phyloP scores from a whole-genome alignment of 1,139 yeast species.

The Spathaspora sp. region DNA sequence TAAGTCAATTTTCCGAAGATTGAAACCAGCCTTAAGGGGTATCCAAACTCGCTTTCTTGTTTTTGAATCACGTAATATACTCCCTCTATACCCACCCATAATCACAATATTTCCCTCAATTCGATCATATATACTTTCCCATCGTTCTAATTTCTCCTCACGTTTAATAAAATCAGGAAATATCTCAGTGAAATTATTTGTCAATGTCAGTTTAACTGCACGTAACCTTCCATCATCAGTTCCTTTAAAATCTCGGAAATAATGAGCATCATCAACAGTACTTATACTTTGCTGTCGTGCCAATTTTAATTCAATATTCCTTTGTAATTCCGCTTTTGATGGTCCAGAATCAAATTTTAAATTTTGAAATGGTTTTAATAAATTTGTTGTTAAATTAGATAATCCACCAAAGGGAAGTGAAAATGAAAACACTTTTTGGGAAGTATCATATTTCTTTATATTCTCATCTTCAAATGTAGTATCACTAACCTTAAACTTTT shows the following conservation, averaged over 20 bases:
- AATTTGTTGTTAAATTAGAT: slow-evolving; percentile 21
- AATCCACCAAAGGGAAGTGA: slow-evolving; percentile 39
- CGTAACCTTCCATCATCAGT: slow-evolving; percentile 65
- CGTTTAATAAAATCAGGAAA: slow-evolving; percentile 25
- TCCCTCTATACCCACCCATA: slow-evolving; percentile 88
- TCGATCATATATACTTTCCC: slow-evolving; percentile 38
- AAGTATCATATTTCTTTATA: slow-evolving; percentile 15
- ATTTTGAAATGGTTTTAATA: slow-evolving; percentile 10
- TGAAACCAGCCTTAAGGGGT: slow-evolving; percentile 83
- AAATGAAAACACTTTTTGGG: slow-evolving; percentile 40
- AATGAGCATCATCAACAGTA: slow-evolving; percentile 62
- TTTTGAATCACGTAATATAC: slow-evolving; percentile 64
- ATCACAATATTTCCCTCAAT: slow-evolving; percentile 76
- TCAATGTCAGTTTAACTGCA: slow-evolving; percentile 65
- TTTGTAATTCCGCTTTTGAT: slow-evolving; percentile 14
- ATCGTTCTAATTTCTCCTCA: slow-evolving; percentile 22
- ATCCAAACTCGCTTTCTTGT: slow-evolving; percentile 78
- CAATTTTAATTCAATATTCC: slow-evolving; percentile 45
- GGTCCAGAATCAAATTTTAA: slow-evolving; percentile 15
- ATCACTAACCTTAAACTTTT: slow-evolving; percentile 11
- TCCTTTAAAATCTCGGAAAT: slow-evolving; percentile 55
- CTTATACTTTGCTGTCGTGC: slow-evolving; percentile 57
- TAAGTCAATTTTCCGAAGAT: slow-evolving; percentile 66
- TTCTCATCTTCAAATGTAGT: slow-evolving; percentile 12
- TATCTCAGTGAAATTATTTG: slow-evolving; percentile 40